A percentile compares a stretch with the other conserved stretches of the same genome.
Evolutionary conservation across 495 filamentous ascomycete species (phyloP).

Genomic region (Penicillium mononematosum): DNA sequence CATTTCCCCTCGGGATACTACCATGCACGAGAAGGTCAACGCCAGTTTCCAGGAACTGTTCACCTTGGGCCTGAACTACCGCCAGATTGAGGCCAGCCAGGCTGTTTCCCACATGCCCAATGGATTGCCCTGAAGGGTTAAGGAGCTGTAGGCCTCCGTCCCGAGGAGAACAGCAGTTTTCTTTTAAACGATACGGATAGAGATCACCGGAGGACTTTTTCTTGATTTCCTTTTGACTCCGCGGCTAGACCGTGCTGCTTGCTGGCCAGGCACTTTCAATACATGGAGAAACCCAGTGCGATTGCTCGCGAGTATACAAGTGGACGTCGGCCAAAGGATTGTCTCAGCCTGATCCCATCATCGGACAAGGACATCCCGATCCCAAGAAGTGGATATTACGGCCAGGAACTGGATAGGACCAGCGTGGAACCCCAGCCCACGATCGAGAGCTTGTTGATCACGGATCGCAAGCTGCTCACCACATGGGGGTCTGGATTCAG

Average conservation of each 20-base stretch:
- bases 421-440: conserved; percentile 4
- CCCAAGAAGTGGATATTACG: background rate
- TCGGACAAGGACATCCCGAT: background rate
- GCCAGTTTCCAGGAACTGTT: conserved; percentile 49
- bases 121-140: conserved; percentile 35
- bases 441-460: conserved; percentile 5
- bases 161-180: background rate
- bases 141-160: conserved; percentile 5
- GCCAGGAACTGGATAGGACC: conserved; percentile 9
- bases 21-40: conserved; percentile 50
- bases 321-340: conserved; percentile 5
- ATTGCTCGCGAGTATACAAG: background rate
- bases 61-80: conserved; percentile 47
- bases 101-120: conserved; percentile 38
- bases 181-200: background rate
- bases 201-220: conserved; percentile 7
- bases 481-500: background rate
- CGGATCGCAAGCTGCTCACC: conserved; percentile 1
- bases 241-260: conserved; percentile 6
- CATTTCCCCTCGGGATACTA: conserved; percentile 44
- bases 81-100: conserved; percentile 48
- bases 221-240: conserved; percentile 1
- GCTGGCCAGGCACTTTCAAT: conserved; percentile 5
- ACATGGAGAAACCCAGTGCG: conserved; percentile 5
- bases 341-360: background rate